Base-by-base conservation (phyloP, 1,284 basidiomycete genomes). In the Pascua guehoae region DNA sequence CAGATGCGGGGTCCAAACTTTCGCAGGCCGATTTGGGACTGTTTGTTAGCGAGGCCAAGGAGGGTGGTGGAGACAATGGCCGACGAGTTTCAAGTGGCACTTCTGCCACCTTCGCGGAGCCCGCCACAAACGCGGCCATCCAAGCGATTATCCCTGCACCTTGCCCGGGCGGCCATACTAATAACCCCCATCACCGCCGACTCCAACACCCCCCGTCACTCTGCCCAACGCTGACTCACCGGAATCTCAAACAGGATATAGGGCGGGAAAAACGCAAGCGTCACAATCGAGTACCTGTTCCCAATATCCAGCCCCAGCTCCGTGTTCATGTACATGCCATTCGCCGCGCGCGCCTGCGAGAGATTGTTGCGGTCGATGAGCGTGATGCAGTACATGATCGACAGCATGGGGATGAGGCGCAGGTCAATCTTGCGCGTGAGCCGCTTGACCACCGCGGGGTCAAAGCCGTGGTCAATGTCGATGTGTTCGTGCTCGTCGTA, bases 281-380 rank as follows among this genome's bases (percentile, higher is more conserved):
- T 66, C 50, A 73, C 67, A 54, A 76, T 70, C 48, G 69, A 69
- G 63, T 76, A 77, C 36, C 75, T 66, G 45, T 72, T 67, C n/a
- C 72, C 47, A 7, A 42, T 40, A 15, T 65, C 39, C 24, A 49
- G 47, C 8, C 16, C 24, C 10, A 76, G 59, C 12, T 60, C 67
- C 10, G 45, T 42, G 16, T 57, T 63, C 63, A 73, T 73, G 37
- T 46, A 14, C 41, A 40, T 47, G 18, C 42, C 24, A 24, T 52
- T 52, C 17, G 51, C 51, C 17, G 51, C 15, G 15, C 51, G 51
- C 14, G 51, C 51, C 17, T 48, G 71, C 9, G 51, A 43, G 16
- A 72, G 17, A 62, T 65, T 18, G 67, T 62, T 47, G 9, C 24
- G 42, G 46, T 57, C 43, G 47, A 53, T 53, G 41, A 56, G 49